Evolutionary conservation across 495 filamentous ascomycete genomes (phyloP), one percentile per base, ranked within the genome.

Genomic region (Chaetomium fimeti): DNA sequence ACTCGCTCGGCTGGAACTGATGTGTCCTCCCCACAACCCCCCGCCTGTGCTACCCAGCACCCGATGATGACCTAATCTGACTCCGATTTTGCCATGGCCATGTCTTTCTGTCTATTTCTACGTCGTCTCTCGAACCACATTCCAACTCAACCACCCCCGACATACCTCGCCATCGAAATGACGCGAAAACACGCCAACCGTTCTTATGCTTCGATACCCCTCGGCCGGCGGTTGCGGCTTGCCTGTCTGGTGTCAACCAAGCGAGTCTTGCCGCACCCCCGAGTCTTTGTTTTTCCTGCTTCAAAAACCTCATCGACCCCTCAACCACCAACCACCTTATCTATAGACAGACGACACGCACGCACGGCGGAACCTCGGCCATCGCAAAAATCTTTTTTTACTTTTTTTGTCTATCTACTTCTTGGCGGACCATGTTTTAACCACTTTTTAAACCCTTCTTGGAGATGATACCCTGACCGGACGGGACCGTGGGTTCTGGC

Each of bases 1-100:
- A 98, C 81, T 96, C 92, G 58, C 85, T 98, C 66, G 94, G 94
- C 66, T 98, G 94, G 94, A 97, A 96, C 80, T 98, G 85, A 85
- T 32, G 8, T 20, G 13, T 2, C 4, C n/a, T n/a, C n/a, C n/a
- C n/a, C n/a, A n/a, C n/a, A n/a, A n/a, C n/a, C n/a, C n/a, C n/a
- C 28, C 20, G 40, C n/a, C 32, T 36, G 32, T 36, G 32, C 5
- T 36, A 36, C 32, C 32, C 8, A 36, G 25, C 13, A 3, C 27
- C 49, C 38, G 1, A 36, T 54, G 42, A 51, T 56, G 52, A 57
- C 52, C 52, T 38, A 12, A 52, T 45, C 52, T 78, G 60, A 74
- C 64, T 66, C 59, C 29, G 42, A 63, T 64, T 65, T 36, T 72
- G 68, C 64, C 66, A 64, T 36, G 68, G 67, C 66, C 66, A 75